Percentiles rank a stretch among this genome's conserved stretches.
Evolutionary conservation across 2,329 filamentous ascomycete genomes (phyloP).

Genomic region (Karstenula rhodostoma): DNA sequence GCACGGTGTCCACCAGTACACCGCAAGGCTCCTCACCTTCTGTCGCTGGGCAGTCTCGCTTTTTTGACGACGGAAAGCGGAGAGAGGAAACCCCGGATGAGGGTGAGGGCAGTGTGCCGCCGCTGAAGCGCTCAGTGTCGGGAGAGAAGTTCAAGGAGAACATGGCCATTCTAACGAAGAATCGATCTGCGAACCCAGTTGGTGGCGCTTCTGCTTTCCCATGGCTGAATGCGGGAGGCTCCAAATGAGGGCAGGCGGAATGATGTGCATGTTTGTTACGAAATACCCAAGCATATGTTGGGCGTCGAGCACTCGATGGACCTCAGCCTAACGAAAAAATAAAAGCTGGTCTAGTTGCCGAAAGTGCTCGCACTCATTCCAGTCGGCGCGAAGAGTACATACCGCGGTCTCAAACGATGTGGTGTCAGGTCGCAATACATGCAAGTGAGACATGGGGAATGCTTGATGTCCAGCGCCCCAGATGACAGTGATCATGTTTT

Average conservation of each 20-base stretch:
- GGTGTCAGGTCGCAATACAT: neutral
- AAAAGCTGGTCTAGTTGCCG: neutral
- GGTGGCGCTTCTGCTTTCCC: conserved; percentile 93
- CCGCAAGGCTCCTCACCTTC: conserved; percentile 32
- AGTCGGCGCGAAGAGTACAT: neutral
- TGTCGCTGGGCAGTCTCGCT: conserved; percentile 53
- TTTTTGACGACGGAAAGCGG: conserved; percentile 59
- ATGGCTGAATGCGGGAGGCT: conserved; percentile 73
- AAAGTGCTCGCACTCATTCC: neutral
- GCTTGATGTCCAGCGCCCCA: neutral
- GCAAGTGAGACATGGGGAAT: neutral
- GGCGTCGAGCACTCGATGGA: neutral
- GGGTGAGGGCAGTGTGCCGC: conserved; percentile 25
- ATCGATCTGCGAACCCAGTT: conserved; percentile 78
- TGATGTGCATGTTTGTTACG: neutral
- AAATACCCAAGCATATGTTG: neutral
- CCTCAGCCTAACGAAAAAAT: neutral
- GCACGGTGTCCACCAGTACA: conserved; percentile 53
- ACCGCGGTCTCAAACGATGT: neutral
- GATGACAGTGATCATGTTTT: neutral
- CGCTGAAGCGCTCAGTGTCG: conserved; percentile 40
- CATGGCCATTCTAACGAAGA: conserved; percentile 51
- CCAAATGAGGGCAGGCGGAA: conserved; percentile 28
- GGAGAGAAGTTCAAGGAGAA: conserved; percentile 51
- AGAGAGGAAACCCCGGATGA: conserved; percentile 33